These are phyloP conservation scores for Annulohypoxylon stygium DNA, from an alignment of 495 filamentous ascomycete genomes.

Conservation along the genomic window DNA sequence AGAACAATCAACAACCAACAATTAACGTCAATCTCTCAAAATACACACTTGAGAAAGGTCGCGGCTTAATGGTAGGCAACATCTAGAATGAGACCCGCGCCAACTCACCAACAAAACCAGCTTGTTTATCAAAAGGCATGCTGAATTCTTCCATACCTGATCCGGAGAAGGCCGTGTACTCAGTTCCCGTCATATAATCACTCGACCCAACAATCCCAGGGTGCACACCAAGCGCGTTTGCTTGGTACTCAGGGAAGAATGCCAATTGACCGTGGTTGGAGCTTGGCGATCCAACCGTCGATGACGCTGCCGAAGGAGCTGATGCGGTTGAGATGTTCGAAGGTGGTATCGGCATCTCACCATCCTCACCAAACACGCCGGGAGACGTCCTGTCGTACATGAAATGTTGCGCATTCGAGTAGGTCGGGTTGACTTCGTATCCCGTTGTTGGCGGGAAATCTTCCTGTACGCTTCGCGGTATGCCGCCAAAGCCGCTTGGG, in stretches of 20 bases:
- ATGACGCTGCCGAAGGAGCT: constrained; percentile 81
- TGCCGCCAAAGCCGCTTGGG: constrained; percentile 53
- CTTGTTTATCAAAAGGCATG: constrained; percentile 68
- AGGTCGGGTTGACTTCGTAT: constrained; percentile 53
- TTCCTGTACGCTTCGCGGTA: constrained; percentile 57
- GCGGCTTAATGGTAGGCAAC: constrained; percentile 31
- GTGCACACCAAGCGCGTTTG: constrained; percentile 71
- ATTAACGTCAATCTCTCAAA: neutral
- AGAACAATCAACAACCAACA: too few species aligned
- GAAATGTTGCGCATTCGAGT: constrained; percentile 54
- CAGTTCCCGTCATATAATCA: constrained; percentile 68
- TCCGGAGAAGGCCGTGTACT: constrained; percentile 65
- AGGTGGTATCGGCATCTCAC: constrained; percentile 63
- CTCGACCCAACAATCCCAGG: constrained; percentile 76
- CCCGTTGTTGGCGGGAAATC: constrained; percentile 54
- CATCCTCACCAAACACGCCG: constrained; percentile 59
- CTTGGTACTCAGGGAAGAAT: constrained; percentile 72
- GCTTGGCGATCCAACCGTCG: constrained; percentile 84
- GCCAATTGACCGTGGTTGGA: constrained; percentile 71
- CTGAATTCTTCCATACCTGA: constrained; percentile 64
- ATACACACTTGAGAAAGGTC: constrained; percentile 3
- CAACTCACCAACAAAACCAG: constrained; percentile 85
- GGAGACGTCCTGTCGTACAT: constrained; percentile 58
- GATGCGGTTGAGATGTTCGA: constrained; percentile 80
- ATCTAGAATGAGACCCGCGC: constrained; percentile 49